phyloP scores from a whole-genome alignment of 345 rosid genomes.

The Euphorbia lathyris region DNA sequence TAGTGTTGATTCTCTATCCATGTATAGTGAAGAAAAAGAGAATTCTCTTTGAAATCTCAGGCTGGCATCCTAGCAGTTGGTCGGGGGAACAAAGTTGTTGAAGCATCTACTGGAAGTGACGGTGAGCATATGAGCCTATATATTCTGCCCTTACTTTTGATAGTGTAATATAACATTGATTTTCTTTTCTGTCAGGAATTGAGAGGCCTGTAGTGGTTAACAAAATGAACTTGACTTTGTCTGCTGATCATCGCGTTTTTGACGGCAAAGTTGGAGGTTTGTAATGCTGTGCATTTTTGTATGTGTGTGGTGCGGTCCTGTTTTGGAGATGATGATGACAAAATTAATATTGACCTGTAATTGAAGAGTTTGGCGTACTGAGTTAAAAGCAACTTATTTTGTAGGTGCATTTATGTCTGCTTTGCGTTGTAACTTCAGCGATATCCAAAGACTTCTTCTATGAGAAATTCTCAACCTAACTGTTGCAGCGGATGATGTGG shows the following conservation, averaged over 20 bases:
- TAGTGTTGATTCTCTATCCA: neutral
- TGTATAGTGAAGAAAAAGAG: neutral
- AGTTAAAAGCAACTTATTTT: conserved; percentile 12
- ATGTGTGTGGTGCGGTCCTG: neutral
- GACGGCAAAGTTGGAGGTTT: conserved; percentile 93
- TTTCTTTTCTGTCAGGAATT: conserved; percentile 45
- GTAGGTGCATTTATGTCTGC: conserved; percentile 80
- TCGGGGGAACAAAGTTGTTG: conserved; percentile 86
- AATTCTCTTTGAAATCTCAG: conserved; percentile 34
- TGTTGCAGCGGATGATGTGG: conserved; percentile 5
- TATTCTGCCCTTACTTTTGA: conserved; percentile 6
- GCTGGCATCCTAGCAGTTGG: conserved; percentile 95
- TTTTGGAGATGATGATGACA: too few relatives aligned
- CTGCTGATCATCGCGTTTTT: conserved; percentile 93
- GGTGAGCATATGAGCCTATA: conserved; percentile 41
- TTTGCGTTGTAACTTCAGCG: conserved; percentile 67
- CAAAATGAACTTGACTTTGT: conserved; percentile 80
- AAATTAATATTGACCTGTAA: neutral
- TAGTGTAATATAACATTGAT: conserved; percentile 1
- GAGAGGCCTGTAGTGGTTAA: conserved; percentile 68
- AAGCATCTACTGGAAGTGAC: conserved; percentile 59
- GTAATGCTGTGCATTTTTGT: conserved; percentile 7
- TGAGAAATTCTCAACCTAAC: conserved; percentile 23
- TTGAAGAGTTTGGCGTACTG: neutral
- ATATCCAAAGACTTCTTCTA: conserved; percentile 71